Base-by-base conservation (phyloP, 352 stramenopile species). In the Phytophthora sansomeana region DNA sequence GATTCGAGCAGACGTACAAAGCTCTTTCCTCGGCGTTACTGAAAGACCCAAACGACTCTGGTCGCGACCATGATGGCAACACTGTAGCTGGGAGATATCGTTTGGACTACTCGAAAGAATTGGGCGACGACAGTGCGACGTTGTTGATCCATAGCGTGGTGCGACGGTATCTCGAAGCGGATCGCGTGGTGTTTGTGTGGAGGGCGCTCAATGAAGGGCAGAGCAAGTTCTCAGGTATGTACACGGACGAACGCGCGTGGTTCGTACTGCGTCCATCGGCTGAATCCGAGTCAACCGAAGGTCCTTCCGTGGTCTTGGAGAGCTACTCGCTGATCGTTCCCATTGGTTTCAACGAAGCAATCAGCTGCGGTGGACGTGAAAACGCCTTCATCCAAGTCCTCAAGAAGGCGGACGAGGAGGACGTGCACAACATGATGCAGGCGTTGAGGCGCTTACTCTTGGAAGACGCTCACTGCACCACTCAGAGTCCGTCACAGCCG, bases 151-250 rank as follows among this genome's bases (percentile, higher is more conserved):
- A 65, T n/a, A 29, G 6, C 5, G 76, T 80, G 16, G 74, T 81
- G 54, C 62, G 62, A 4, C 39, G 67, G 43, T 87, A 78, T 41
- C 58, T 70, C 3, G 74, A 85, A 33, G 33, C 26, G 0, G 47
- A 72, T 14, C 74, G 78, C 8, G 64, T 81, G 49, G 78, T 85
- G 66, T 56, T 83, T 13, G 74, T 85, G 24, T 87, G 78, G 78
- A 74, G 76, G 9, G 53, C 58, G 8, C 63, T 76, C 6, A 62
- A 58, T 3, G 66, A 83, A 32, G 67, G 71, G n/a, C 65, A 68
- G 30, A 43, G 70, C 9, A 36, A 43, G 26, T 58, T 63, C 13
- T 71, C 65, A 47, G 63, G 59, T 0, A 61, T 84, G 61, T 69
- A 73, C 48, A 79, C 70, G 47, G 72, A 87, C 28, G 75, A 87